phyloP scores from a whole-genome alignment of 179 eudicot genomes.

The Gypsophila paniculata region DNA sequence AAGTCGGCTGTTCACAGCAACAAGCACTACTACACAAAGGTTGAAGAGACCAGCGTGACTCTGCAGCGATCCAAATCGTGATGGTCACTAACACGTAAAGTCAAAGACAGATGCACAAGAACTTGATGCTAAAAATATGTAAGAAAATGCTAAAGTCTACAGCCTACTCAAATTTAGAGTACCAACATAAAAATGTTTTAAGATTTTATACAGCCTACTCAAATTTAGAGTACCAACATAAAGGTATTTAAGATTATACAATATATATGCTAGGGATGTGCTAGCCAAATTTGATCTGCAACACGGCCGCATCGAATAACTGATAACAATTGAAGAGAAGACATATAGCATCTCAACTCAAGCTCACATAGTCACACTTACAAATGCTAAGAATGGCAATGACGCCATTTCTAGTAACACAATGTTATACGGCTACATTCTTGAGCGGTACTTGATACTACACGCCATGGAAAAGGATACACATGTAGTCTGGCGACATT shows the following conservation, averaged over 20 bases:
- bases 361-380: too few relatives aligned
- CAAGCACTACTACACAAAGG: slow-evolving; percentile 93
- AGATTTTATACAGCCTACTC: too few relatives aligned
- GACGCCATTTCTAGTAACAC: not conserved
- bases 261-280: not conserved
- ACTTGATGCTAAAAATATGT: not conserved
- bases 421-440: not conserved
- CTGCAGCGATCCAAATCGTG: slow-evolving; percentile 37
- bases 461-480: not conserved
- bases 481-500: not conserved
- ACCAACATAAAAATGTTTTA: too few relatives aligned
- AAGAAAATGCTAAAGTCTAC: too few relatives aligned
- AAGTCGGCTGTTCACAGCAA: slow-evolving; percentile 94
- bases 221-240: too few relatives aligned
- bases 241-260: not conserved
- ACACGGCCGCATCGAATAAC: too few relatives aligned
- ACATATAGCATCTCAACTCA: too few relatives aligned
- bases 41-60: slow-evolving; percentile 98
- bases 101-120: not conserved
- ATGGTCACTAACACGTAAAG: not conserved
- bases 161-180: too few relatives aligned
- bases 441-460: not conserved
- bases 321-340: too few relatives aligned
- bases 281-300: not conserved
- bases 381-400: not conserved